Conservation (phyloP, 768 basidiomycete species). For the Macrocybe gigantea region DNA sequence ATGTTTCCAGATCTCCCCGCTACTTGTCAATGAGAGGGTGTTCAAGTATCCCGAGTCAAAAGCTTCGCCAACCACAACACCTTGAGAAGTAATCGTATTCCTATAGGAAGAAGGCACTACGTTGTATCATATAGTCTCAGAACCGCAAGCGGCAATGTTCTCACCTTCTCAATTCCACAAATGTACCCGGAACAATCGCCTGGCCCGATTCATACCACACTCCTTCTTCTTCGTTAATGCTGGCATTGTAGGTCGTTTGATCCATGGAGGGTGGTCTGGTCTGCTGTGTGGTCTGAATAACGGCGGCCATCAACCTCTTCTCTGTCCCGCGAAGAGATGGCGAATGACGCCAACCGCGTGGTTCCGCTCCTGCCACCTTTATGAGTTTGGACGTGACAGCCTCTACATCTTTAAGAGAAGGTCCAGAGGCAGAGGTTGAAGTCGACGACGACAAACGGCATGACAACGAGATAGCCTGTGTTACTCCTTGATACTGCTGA, state of each 20-base stretch:
- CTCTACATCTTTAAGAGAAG: too few relatives aligned
- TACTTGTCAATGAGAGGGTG: constrained; percentile 24
- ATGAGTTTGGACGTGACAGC: neutral
- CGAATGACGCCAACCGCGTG: constrained; percentile 30
- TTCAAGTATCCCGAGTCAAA: constrained; percentile 13
- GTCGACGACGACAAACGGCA: too few relatives aligned
- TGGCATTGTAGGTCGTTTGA: constrained; percentile 10
- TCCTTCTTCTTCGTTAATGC: constrained; percentile 3
- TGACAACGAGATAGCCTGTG: too few relatives aligned
- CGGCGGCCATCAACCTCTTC: constrained; percentile 22
- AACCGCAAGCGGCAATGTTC: constrained; percentile 8
- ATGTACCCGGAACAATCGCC: constrained; percentile 36
- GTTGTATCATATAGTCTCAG: constrained; percentile 6
- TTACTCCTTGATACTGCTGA: too few relatives aligned
- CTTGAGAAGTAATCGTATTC: constrained; percentile 23
- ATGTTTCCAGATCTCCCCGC: constrained; percentile 52
- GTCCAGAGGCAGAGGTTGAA: too few relatives aligned
- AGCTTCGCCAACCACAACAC: constrained; percentile 28
- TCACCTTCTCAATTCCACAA: constrained; percentile 49
- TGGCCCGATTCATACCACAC: constrained; percentile 11
- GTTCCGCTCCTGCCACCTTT: constrained; percentile 2
- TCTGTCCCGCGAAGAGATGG: constrained; percentile 31
- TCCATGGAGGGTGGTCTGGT: constrained; percentile 9
- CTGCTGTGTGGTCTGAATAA: constrained; percentile 6
- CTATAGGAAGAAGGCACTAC: constrained; percentile 13